A percentile compares a stretch with the other conserved stretches of the same genome.
Conservation (phyloP, 257 asterid genomes). For the Solanum appendiculatum region DNA sequence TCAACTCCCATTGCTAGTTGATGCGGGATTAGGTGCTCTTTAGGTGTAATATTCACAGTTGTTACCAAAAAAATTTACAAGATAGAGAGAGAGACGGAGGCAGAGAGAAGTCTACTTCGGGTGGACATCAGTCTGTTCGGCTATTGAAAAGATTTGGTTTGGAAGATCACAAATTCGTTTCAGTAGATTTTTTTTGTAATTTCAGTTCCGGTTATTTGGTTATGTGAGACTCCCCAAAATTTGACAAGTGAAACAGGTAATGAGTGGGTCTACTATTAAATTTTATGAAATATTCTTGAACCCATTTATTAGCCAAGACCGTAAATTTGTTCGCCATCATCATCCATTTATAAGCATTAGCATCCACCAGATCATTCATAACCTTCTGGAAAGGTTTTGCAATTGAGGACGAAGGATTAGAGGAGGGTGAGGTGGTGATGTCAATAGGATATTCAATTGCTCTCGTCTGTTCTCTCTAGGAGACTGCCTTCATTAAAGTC, state of each 20-base stretch:
- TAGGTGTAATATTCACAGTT: not conserved
- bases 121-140: not conserved
- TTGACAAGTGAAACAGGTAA: not conserved
- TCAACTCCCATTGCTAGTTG: not conserved
- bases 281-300: not conserved
- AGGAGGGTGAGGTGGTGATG: not conserved
- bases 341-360: not conserved
- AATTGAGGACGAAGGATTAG: not conserved
- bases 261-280: not conserved
- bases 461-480: not conserved
- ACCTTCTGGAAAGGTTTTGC: not conserved
- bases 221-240: not conserved
- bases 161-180: not conserved
- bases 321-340: not conserved
- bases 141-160: not conserved
- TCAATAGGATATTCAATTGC: not conserved
- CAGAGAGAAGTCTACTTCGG: not conserved
- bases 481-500: not conserved
- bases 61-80: not conserved
- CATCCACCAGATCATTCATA: no score
- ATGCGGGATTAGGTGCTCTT: not conserved
- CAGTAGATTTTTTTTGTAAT: not conserved
- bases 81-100: not conserved
- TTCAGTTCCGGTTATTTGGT: not conserved
- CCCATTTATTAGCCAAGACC: not conserved